Percentiles rank a stretch among this genome's conserved stretches.
These are phyloP conservation scores for Heritiera littoralis DNA, from an alignment of 345 rosid species.

Conservation along the genomic window DNA sequence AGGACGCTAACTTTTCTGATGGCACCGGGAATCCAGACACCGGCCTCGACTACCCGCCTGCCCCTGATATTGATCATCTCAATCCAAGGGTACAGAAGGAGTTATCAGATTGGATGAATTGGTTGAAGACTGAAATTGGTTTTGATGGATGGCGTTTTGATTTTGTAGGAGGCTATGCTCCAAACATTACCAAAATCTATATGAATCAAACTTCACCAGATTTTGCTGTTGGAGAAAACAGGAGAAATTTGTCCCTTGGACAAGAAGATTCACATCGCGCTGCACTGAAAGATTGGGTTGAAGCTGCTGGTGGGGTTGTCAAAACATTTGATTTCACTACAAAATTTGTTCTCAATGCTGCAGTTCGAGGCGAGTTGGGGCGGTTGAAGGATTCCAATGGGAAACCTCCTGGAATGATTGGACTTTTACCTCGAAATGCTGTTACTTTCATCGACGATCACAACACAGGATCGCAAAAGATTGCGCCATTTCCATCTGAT, in stretches of 20 bases:
- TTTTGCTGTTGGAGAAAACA: slow-evolving; percentile 83
- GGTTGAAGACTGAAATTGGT: slow-evolving; percentile 75
- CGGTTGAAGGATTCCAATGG: slow-evolving; percentile 67
- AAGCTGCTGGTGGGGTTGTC: slow-evolving; percentile 54
- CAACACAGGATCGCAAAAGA: slow-evolving; percentile 57
- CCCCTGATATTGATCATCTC: slow-evolving; percentile 89
- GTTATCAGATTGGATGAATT: slow-evolving; percentile 86
- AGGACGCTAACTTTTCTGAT: slow-evolving; percentile 49
- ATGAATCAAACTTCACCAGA: slow-evolving; percentile 53
- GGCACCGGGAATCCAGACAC: slow-evolving; percentile 76
- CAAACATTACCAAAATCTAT: slow-evolving; percentile 53
- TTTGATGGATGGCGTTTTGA: slow-evolving; percentile 83
- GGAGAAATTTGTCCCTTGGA: slow-evolving; percentile 54
- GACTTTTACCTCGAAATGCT: slow-evolving; percentile 64
- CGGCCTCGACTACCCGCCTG: slow-evolving; percentile 43
- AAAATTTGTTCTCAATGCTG: slow-evolving; percentile 74
- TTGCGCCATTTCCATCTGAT: slow-evolving; percentile 72
- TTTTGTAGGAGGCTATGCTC: slow-evolving; percentile 67
- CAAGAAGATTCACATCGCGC: slow-evolving; percentile 64
- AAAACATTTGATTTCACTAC: slow-evolving; percentile 87
- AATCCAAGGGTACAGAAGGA: slow-evolving; percentile 68
- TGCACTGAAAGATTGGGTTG: slow-evolving; percentile 58
- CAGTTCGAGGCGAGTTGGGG: slow-evolving; percentile 77
- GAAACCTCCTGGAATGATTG: slow-evolving; percentile 81
- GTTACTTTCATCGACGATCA: slow-evolving; percentile 87